Percentiles rank a stretch among this genome's conserved stretches.
These are phyloP conservation scores for Calonectria hongkongensis DNA, from an alignment of 2,329 filamentous ascomycete genomes.

Conservation along the genomic window DNA sequence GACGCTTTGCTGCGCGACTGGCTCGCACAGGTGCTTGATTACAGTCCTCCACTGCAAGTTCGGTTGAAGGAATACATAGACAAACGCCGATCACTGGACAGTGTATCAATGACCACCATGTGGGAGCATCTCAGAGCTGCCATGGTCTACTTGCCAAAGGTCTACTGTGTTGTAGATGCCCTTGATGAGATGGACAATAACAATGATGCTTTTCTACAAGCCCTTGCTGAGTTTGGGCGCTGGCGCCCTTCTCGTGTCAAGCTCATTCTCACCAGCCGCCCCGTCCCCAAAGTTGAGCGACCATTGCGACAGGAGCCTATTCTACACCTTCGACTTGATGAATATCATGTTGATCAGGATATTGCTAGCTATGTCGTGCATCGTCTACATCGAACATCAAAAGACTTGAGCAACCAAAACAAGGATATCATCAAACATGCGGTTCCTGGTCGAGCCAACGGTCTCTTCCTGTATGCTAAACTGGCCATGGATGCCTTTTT, in stretches of 20 bases:
- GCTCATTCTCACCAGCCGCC: slow-evolving; percentile 66
- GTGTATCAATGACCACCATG: slow-evolving; percentile 48
- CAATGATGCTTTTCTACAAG: slow-evolving; percentile 56
- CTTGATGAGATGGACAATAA: slow-evolving; percentile 68
- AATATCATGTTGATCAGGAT: slow-evolving; percentile 61
- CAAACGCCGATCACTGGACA: slow-evolving; percentile 4
- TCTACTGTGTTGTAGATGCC: slow-evolving; percentile 65
- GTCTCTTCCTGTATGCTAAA: slow-evolving; percentile 48
- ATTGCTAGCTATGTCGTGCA: slow-evolving; percentile 61
- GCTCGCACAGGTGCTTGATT: slow-evolving; percentile 56
- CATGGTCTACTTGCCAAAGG: slow-evolving; percentile 51
- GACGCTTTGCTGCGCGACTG: slow-evolving; percentile 57
- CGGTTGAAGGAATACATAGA: slow-evolving; percentile 44
- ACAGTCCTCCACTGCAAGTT: slow-evolving; percentile 55
- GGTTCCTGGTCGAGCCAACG: slow-evolving; percentile 37
- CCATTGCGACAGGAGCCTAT: slow-evolving; percentile 53
- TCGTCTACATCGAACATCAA: slow-evolving; percentile 37
- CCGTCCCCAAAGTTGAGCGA: slow-evolving; percentile 56
- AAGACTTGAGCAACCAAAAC: slow-evolving; percentile 44
- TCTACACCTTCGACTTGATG: slow-evolving; percentile 61
- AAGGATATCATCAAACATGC: slow-evolving; percentile 32
- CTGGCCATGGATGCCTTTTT: slow-evolving; percentile 42
- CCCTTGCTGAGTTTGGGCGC: slow-evolving; percentile 58
- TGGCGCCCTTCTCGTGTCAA: slow-evolving; percentile 60
- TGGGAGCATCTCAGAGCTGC: slow-evolving; percentile 54